Base-by-base conservation (phyloP, 2,329 filamentous ascomycete genomes). In the Pseudocercospora eumusae region DNA sequence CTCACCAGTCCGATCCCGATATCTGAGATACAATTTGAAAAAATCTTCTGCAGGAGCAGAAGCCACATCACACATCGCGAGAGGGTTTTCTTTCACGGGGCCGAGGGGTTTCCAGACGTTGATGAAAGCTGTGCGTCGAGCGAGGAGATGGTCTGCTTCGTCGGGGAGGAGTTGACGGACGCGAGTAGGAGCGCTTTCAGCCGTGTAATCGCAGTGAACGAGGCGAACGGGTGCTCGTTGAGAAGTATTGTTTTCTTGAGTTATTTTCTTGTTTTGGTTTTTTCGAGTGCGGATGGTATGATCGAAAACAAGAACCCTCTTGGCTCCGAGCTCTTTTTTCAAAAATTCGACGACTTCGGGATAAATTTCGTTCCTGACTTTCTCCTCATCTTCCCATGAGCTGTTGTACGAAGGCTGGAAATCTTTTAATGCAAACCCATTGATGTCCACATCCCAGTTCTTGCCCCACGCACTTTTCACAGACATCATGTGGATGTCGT, bases 141-240 rank as follows among this genome's bases (percentile, higher is more conserved):
- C 70, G 5, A 82, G 74, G 0, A 83, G 74, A 25, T 72, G 65
- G 3, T 75, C 69, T 0, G 79, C 79, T 59, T 82, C 79, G 4
- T 77, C 73, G 1, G 76, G 75, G 7, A 82, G 73, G 36, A 83
- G 77, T 65, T 79, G 74, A 1, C 70, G 60, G 5, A 82, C 80
- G 13, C 80, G 78, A 23, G 73, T 70, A 8, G 75, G 76, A 1
- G 77, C 74, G 0, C 80, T 80, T 28, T 74, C 68, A 65, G 79
- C 78, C 52, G 80, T 80, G 64, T 82, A 81, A 64, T 83, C 81
- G 70, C 82, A 81, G 66, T 82, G 81, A 1, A 82, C 80, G n/a
- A 81, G 75, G 61, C 79, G 78, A 1, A 82, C 80, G 2, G 81
- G 81, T 5, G 79, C 76, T 33, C 81, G 77, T 56, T 76, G 73